These are phyloP conservation scores for Solanum phureja DNA, from an alignment of 257 asterid genomes.

Conservation along the genomic window DNA sequence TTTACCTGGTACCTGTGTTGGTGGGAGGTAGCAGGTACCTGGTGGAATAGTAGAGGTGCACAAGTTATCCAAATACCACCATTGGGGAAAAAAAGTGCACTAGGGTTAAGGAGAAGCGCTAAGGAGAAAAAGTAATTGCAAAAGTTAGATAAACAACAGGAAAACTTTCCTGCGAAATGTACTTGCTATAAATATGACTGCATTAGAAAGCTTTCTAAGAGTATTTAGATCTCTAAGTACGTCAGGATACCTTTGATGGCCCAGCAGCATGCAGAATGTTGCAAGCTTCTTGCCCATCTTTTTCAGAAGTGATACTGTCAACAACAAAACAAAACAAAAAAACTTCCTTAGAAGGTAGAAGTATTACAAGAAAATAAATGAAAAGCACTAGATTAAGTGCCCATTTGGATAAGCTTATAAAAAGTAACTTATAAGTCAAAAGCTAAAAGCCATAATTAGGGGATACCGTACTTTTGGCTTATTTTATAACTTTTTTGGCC, in stretches of 20 bases:
- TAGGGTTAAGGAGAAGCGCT: not conserved
- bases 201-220: not conserved
- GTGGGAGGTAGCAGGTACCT: not conserved
- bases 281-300: constrained; percentile 96
- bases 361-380: not conserved
- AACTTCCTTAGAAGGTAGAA: not conserved
- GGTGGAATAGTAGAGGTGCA: not conserved
- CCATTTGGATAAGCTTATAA: not conserved
- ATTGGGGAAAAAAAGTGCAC: not conserved
- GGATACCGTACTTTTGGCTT: not conserved
- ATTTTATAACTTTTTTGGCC: not conserved
- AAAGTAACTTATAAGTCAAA: not conserved
- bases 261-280: constrained; percentile 90
- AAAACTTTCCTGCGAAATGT: not conserved
- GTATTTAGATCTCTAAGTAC: constrained; percentile 4
- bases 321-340: not conserved
- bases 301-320: constrained; percentile 69
- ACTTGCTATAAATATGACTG: not conserved
- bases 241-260: constrained; percentile 69
- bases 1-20: not conserved
- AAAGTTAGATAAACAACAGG: not conserved
- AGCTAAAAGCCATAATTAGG: not conserved
- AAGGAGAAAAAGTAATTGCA: not conserved
- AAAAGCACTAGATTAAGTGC: not conserved
- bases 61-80: not conserved